phyloP scores from a whole-genome alignment of 1,139 yeast genomes.

The Candida sp. region DNA sequence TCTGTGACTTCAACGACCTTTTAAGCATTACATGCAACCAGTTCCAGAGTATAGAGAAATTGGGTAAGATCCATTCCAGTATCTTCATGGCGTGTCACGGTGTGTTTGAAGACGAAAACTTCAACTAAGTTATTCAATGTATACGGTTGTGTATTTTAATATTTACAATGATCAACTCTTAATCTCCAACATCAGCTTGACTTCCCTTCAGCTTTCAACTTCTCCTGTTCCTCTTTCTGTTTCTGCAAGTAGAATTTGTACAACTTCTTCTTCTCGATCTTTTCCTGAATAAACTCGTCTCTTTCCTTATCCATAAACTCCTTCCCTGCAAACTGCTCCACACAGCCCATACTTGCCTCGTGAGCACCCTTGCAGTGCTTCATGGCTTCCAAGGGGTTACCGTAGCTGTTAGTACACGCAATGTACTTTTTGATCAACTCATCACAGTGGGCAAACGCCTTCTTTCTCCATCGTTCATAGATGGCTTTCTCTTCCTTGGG shows the following conservation, averaged over 20 bases:
- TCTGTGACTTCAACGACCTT: conserved; percentile 59
- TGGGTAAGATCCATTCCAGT: conserved; percentile 67
- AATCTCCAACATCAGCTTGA: too few relatives aligned
- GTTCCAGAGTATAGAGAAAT: conserved; percentile 55
- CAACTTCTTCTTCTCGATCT: conserved; percentile 41
- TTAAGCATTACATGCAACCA: conserved; percentile 59
- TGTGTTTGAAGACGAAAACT: conserved; percentile 58
- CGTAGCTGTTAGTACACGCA: conserved; percentile 41
- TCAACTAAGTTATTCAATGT: conserved; percentile 12
- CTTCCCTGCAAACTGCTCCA: conserved; percentile 66
- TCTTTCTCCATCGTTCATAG: conserved; percentile 76
- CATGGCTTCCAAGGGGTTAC: conserved; percentile 64
- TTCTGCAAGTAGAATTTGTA: conserved; percentile 13
- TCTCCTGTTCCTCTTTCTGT: conserved; percentile 4
- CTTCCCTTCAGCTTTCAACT: too few relatives aligned
- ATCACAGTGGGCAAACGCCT: conserved; percentile 76
- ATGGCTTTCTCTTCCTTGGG: conserved; percentile 88
- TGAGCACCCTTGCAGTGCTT: conserved; percentile 46
- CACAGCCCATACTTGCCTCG: conserved; percentile 51
- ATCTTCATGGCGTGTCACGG: conserved; percentile 67
- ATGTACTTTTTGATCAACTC: conserved; percentile 58
- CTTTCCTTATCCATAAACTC: conserved; percentile 75
- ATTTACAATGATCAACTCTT: conserved; percentile 1
- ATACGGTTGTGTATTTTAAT: background rate
- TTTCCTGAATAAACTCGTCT: conserved; percentile 62